phyloP scores from a whole-genome alignment of 805 yeast genomes.

The Ogataea angusta region DNA sequence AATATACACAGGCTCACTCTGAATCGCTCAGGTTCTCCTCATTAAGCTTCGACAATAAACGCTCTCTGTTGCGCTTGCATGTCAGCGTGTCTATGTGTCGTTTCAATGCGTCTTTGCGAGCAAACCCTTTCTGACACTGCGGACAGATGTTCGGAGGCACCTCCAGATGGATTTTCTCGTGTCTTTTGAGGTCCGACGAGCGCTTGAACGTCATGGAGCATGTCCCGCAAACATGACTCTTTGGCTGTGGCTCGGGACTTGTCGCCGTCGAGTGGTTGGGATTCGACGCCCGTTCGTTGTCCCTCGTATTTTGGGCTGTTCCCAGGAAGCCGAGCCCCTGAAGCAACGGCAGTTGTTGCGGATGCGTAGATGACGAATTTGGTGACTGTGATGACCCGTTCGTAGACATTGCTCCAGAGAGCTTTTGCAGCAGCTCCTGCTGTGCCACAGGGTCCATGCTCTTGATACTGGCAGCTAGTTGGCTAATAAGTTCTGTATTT shows the following conservation, averaged over 20 bases:
- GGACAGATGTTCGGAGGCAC: constrained; percentile 75
- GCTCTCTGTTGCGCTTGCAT: constrained; percentile 67
- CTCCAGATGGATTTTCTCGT: constrained; percentile 69
- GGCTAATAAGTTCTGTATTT: constrained; percentile 27
- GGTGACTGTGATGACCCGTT: constrained; percentile 1
- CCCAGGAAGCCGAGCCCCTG: neutral
- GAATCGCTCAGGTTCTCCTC: constrained; percentile 9
- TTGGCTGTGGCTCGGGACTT: neutral
- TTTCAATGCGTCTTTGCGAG: constrained; percentile 77
- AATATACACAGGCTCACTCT: constrained; percentile 6
- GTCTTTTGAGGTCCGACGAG: constrained; percentile 68
- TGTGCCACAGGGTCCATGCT: constrained; percentile 25
- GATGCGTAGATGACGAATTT: neutral
- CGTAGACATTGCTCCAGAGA: constrained; percentile 9
- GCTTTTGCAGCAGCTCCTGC: constrained; percentile 22
- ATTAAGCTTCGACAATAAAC: constrained; percentile 31
- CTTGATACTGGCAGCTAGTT: constrained; percentile 22
- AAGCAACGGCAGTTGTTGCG: neutral
- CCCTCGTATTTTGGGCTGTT: neutral
- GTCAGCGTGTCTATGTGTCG: constrained; percentile 73
- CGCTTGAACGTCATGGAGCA: constrained; percentile 66
- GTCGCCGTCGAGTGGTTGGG: neutral
- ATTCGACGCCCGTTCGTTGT: neutral
- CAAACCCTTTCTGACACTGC: constrained; percentile 77
- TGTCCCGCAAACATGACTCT: constrained; percentile 45